phyloP scores from a whole-genome alignment of 2,329 filamentous ascomycete species.

The Curvularia spicifera region DNA sequence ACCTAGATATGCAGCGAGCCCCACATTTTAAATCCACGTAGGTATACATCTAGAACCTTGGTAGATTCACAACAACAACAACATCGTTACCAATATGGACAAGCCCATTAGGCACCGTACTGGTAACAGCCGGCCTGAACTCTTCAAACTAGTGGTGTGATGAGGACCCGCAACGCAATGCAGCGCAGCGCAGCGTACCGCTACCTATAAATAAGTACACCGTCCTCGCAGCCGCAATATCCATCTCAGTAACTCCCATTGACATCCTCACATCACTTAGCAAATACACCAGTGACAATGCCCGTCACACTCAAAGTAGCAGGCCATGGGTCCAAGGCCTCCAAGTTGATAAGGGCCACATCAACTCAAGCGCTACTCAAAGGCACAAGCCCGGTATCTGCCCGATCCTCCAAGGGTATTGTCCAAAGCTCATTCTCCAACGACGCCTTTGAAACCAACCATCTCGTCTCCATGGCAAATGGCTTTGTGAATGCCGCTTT shows the following conservation, averaged over 20 bases:
- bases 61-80: not conserved
- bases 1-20: no score
- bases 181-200: no score
- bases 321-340: not conserved
- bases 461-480: slow-evolving; percentile 18
- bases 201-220: no score
- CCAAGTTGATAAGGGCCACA: not conserved
- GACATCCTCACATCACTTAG: not conserved
- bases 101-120: no score
- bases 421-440: slow-evolving; percentile 19
- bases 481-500: slow-evolving; percentile 26
- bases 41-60: no score
- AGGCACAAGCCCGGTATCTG: not conserved
- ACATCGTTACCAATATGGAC: not conserved
- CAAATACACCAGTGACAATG: not conserved
- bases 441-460: not conserved
- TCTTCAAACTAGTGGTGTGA: no score
- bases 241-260: no score
- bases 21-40: no score
- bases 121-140: no score
- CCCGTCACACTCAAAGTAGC: not conserved
- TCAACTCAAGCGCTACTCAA: not conserved
- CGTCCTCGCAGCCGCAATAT: no score
- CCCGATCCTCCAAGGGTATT: slow-evolving; percentile 2
- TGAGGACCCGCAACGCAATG: no score